Evolutionary conservation across 768 basidiomycete species (phyloP), one percentile per base, ranked within the genome.

Genomic region (Lactarius akahatsu): DNA sequence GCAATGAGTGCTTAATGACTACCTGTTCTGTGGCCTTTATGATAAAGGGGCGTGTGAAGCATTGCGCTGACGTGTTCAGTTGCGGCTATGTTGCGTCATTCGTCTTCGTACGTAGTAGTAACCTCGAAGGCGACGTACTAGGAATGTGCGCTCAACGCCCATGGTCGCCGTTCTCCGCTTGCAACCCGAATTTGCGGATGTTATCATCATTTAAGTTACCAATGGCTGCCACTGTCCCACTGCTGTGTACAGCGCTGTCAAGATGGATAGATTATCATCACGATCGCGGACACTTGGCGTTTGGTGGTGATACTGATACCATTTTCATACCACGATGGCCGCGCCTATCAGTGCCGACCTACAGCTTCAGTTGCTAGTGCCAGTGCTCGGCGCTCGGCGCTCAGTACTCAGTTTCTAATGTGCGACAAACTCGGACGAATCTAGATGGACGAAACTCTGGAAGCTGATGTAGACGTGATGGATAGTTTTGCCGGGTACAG

Each of bases 381-480:
- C 16, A 41, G 10, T 47, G n/a, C 45, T 34, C 34, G 9, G 34
- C 34, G 34, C 34, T 45, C 45, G n/a, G 45, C 10, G 45, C 45
- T 47, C 45, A 47, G 45, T 0, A 23, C 45, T 47, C 45, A n/a
- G 45, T 47, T 41, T 47, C 45, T 23, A 47, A 47, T 47, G 10
- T 47, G 41, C 45, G 45, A 47, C 45, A 47, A 47, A 47, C 45
- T 47, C 45, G 45, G 45, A 47, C n/a, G 10, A 47, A 47, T 47
- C n/a, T 47, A n/a, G 45, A 47, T 47, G 45, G 45, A 11, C 8
- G 20, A 20, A n/a, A 47, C 45, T 47, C n/a, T 47, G 45, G 45
- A n/a, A 47, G n/a, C 45, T 47, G 45, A 47, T 47, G 20, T 47
- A 47, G 45, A 47, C 45, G 45, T 23, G 45, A 47, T 47, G 23